These are phyloP conservation scores for Tulasnella calospora DNA, from an alignment of 768 basidiomycete species.

Conservation along the genomic window DNA sequence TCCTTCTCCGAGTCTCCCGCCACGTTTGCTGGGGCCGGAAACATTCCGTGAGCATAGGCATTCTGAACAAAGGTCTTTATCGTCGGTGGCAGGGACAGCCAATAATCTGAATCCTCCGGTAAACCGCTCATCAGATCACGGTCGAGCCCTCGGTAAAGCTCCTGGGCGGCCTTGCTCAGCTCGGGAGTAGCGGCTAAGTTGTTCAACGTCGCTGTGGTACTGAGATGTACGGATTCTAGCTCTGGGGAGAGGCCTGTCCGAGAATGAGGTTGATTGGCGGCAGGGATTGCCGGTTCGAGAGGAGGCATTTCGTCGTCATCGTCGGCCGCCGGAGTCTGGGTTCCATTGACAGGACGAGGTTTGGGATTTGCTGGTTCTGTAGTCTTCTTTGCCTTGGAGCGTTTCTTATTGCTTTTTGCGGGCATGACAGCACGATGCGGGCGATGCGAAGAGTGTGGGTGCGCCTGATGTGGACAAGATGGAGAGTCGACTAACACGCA, in stretches of 20 bases:
- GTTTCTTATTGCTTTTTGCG: slow-evolving; percentile 11
- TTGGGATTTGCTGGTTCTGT: slow-evolving; percentile 1
- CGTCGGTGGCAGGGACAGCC: slow-evolving; percentile 63
- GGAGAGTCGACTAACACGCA: neutral
- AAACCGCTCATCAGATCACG: slow-evolving; percentile 38
- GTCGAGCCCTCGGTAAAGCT: slow-evolving; percentile 56
- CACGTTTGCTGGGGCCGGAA: neutral
- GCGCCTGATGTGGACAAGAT: slow-evolving; percentile 6
- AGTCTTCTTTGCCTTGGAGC: slow-evolving; percentile 3
- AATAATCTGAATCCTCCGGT: slow-evolving; percentile 57
- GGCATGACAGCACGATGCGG: slow-evolving; percentile 13
- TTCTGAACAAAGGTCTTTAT: slow-evolving; percentile 63
- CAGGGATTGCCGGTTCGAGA: slow-evolving; percentile 15
- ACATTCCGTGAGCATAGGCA: slow-evolving; percentile 34
- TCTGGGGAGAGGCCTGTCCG: slow-evolving; percentile 44
- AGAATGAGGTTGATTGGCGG: slow-evolving; percentile 3
- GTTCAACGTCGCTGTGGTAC: slow-evolving; percentile 45
- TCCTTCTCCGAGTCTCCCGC: slow-evolving; percentile 35
- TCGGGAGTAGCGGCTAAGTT: slow-evolving; percentile 46
- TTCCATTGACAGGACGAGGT: neutral
- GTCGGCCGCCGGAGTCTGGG: neutral
- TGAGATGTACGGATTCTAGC: slow-evolving; percentile 47
- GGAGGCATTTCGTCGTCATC: slow-evolving; percentile 18
- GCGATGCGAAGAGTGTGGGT: slow-evolving; percentile 9
- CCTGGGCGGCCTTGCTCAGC: slow-evolving; percentile 55